A percentile compares a stretch with the other conserved stretches of the same genome.
phyloP scores from a whole-genome alignment of 805 yeast genomes.

The Wickerhamiella lipophila region DNA sequence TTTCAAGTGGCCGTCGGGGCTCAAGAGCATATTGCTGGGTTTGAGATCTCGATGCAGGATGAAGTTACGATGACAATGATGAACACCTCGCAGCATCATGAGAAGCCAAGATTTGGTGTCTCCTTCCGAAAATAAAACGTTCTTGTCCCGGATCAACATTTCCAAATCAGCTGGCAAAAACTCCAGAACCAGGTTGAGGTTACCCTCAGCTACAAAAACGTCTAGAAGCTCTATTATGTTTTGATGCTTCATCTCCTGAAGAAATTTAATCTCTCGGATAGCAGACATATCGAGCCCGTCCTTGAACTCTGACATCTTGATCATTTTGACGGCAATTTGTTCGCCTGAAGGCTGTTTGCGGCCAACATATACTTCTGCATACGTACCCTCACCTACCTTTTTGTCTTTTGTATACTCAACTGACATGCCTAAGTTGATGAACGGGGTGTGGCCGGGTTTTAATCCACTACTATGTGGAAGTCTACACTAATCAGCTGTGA shows the following conservation, averaged over 20 bases:
- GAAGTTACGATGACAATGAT: conserved; percentile 87
- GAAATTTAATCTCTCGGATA: conserved; percentile 73
- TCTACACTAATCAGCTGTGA: too few relatives aligned
- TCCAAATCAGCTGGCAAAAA: conserved; percentile 88
- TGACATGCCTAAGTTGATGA: background rate
- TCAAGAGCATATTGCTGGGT: conserved; percentile 77
- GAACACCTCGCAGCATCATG: conserved; percentile 89
- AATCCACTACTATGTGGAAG: background rate
- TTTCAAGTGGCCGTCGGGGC: conserved; percentile 79
- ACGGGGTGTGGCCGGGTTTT: too few relatives aligned
- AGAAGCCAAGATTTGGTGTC: conserved; percentile 89
- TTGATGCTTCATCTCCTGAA: conserved; percentile 74
- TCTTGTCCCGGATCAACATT: conserved; percentile 68
- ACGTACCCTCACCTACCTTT: conserved; percentile 98
- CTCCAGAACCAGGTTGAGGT: conserved; percentile 78
- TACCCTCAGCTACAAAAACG: conserved; percentile 57
- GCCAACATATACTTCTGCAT: conserved; percentile 85
- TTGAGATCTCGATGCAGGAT: conserved; percentile 87
- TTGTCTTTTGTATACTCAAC: conserved; percentile 36
- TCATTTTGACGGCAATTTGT: conserved; percentile 83
- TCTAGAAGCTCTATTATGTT: conserved; percentile 83
- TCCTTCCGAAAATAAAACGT: conserved; percentile 63
- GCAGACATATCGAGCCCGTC: conserved; percentile 98
- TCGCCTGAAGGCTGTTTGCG: conserved; percentile 43
- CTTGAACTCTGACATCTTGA: conserved; percentile 84